Evolutionary conservation across 2,329 filamentous ascomycete species (phyloP), one percentile per base, ranked within the genome.

Genomic region (Epichloe gansuensis): DNA sequence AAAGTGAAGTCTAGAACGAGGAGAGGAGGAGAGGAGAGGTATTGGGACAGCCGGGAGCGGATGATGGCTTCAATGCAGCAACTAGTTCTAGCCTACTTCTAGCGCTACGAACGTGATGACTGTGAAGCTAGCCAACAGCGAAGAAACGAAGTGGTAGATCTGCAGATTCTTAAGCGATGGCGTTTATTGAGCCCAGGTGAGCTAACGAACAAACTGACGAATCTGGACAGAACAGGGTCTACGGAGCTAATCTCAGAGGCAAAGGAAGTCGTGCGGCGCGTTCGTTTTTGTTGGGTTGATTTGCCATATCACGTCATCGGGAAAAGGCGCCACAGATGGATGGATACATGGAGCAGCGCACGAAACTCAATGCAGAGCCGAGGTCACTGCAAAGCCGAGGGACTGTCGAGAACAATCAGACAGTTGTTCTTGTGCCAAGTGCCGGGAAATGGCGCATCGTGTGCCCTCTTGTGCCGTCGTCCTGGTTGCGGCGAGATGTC

Each of bases 301-400:
- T 51, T 34, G 42, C 48, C 21, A 37, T 51, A 51, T 37, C 48
- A 51, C 48, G 48, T 45, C 48, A 51, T 51, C 48, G 42, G 31
- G 31, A 25, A 28, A 44, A 12, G 5, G 42, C 48, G 48, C 48
- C 41, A 45, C 42, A 15, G 48, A 37, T 50, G 39, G 35, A 43
- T 43, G 28, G 11, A 15, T 13, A 21, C 80, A 91, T 97, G 77
- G 85, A 88, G 50, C 85, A 95, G 66, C 82, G 93, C 48, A 95
- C 88, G 57, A 82, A 83, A 52, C 81, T 90, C 56, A 98, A 98
- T 69, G 87, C 89, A 4, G 85, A 91, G 65, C 82, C 85, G 0
- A 80, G 91, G 31, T 21, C 17, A 21, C 17, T 21, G 17, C 17
- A 21, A 21, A 21, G 17, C 23, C 42, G 42, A 44, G n/a, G 21